phyloP scores from a whole-genome alignment of 2,329 filamentous ascomycete genomes.

The Stemphylium vesicarium region DNA sequence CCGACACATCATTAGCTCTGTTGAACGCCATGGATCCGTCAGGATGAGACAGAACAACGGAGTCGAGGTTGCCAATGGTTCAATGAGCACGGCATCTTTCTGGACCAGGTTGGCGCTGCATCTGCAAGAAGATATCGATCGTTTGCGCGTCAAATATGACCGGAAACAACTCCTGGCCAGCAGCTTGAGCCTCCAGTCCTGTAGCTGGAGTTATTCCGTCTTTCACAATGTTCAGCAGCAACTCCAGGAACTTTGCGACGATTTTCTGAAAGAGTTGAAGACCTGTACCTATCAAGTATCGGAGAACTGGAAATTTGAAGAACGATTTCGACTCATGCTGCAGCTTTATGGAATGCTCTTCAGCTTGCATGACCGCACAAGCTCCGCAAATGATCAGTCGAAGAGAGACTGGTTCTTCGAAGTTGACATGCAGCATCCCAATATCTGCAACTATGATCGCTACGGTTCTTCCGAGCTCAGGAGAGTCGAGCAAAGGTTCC shows the following conservation, averaged over 20 bases:
- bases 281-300: too few species aligned
- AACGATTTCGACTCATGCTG: slow-evolving; percentile 4
- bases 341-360: neutral
- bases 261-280: too few species aligned
- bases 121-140: neutral
- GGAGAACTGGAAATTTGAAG: slow-evolving; percentile 9
- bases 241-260: neutral
- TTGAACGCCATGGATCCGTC: neutral
- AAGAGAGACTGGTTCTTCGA: slow-evolving; percentile 7
- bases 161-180: neutral
- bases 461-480: slow-evolving; percentile 1
- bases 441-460: slow-evolving; percentile 7
- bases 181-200: neutral
- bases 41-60: too few species aligned
- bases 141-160: neutral
- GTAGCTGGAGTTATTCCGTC: neutral
- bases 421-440: neutral
- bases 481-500: neutral
- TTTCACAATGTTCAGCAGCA: too few species aligned
- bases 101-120: too few species aligned
- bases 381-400: slow-evolving; percentile 8
- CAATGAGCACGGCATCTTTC: too few species aligned
- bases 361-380: slow-evolving; percentile 3
- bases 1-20: neutral
- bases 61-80: too few species aligned